Evolutionary conservation across 2,329 filamentous ascomycete species (phyloP), one percentile per base, ranked within the genome.

Genomic region (Diaporthe capsici): DNA sequence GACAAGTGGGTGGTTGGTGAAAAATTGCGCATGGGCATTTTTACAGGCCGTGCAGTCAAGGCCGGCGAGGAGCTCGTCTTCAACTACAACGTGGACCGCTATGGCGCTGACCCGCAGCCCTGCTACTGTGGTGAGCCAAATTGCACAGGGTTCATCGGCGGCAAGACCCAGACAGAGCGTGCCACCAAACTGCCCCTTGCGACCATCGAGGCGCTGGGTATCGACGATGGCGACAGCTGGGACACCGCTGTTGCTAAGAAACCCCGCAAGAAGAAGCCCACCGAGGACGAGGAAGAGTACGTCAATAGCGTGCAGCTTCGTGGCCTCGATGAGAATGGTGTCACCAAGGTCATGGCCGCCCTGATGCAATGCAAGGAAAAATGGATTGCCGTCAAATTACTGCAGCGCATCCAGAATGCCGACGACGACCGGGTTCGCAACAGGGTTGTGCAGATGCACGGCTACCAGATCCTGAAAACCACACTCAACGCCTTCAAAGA

Each of bases 1-100:
- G 97, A 99, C 89, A 99, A 99, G 87, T 99, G 97, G 97, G 96
- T 98, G 76, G 95, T 99, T 47, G 96, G 95, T 25, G 95, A 97
- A 81, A 98, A 98, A 87, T 88, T 98, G 82, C 96, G 97, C 81
- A 99, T 99, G 97, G 97, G 97, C 81, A 98, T 99, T 80, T 99
- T 99, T 87, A 95, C 96, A 80, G 91, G 94, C 85, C 94, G 96
- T 78, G 89, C 91, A 81, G 93, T 99, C 82, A 92, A 92, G 82
- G 92, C 94, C 25, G 97, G 97, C 73, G 97, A 99, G 84, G 97
- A 99, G 84, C 88, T 99, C 74, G 96, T 98, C 31, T 99, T 99
- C 88, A 98, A 99, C 87, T 99, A 99, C 90, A 99, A 99, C 81
- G 97, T 99, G 79, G 97, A 99, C 85, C 93, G 97, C 78, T 99